Base-by-base conservation (phyloP, 2,329 filamentous ascomycete genomes). In the Camillea tinctor region DNA sequence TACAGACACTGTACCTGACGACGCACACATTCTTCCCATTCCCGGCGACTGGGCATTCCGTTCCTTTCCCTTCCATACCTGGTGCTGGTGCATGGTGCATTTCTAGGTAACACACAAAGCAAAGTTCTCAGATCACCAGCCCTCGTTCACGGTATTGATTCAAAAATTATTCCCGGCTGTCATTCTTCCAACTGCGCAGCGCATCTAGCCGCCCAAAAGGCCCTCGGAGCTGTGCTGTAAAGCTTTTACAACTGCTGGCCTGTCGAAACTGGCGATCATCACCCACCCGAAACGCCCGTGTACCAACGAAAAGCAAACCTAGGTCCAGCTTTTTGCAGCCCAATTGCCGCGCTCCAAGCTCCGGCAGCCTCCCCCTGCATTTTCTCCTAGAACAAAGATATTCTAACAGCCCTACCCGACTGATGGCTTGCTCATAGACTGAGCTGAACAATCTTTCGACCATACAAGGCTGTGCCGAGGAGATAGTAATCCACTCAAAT, bases 241-340 rank as follows among this genome's bases (percentile, higher is more conserved):
- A 64, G 57, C 63, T 61, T 64, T 61, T 49, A 60, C 60, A 59
- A 61, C 63, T 61, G 55, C 62, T 64, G 65, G 66, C 64, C 67
- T 68, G 64, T 71, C 73, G 72, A 76, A 75, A 75, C 74, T 69
- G 73, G 71, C 72, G 73, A 76, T 76, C 75, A 74, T 64, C 71
- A 73, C 67, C 67, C 69, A 70, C 69, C 69, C 74, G 73, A 76
- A 75, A 75, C 73, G 66, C 57, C 59, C 60, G 64, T 62, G 58
- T 66, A 61, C 64, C 61, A 61, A 64, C 57, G n/a, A 62, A 59
- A 20, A 60, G 40, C 30, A 20, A 30, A 54, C 48, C 40, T 19
- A 48, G 40, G 36, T 7, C 36, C 36, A 44, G 36, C 36, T 44
- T n/a, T n/a, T 44, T 44, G 36, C 36, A n/a, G 48, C 24, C 23